These are phyloP conservation scores for Phoma sp. DNA, from an alignment of 2,329 filamentous ascomycete species.

Conservation along the genomic window DNA sequence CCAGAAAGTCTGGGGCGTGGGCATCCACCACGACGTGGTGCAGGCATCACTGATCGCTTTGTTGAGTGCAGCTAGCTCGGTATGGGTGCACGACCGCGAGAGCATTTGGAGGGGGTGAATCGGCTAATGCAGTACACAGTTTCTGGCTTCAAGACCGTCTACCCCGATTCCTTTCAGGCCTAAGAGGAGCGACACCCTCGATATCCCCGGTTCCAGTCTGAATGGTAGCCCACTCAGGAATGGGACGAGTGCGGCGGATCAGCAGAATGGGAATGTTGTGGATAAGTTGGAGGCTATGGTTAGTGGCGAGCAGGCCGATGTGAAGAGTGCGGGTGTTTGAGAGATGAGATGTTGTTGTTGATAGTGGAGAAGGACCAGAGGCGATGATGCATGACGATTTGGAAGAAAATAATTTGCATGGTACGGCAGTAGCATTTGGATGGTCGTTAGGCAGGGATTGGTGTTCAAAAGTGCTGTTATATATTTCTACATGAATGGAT, in stretches of 20 bases:
- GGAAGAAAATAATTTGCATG: too few relatives aligned
- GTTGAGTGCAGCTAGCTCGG: conserved; percentile 82
- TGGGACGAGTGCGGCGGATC: not conserved
- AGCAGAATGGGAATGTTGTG: conserved; percentile 29
- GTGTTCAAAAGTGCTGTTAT: too few relatives aligned
- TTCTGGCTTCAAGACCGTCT: conserved; percentile 71
- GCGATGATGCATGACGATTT: too few relatives aligned
- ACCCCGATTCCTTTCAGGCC: conserved; percentile 70
- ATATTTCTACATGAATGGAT: too few relatives aligned
- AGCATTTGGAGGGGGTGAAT: not conserved
- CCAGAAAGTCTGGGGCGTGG: conserved; percentile 85
- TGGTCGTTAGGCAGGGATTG: too few relatives aligned
- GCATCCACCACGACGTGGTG: conserved; percentile 90
- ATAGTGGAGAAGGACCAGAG: too few relatives aligned
- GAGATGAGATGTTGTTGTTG: too few relatives aligned
- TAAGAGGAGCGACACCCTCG: conserved; percentile 58
- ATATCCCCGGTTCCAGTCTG: conserved; percentile 32
- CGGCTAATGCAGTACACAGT: conserved; percentile 56
- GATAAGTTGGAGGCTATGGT: conserved; percentile 38
- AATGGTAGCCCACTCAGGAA: conserved; percentile 25
- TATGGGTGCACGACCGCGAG: conserved; percentile 55
- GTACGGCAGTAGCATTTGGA: too few relatives aligned
- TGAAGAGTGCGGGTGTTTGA: conserved; percentile 27
- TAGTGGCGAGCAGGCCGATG: conserved; percentile 30
- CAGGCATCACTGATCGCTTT: conserved; percentile 87